phyloP scores from a whole-genome alignment of 2,329 filamentous ascomycete genomes.

The Neodidymelliopsis sp. region DNA sequence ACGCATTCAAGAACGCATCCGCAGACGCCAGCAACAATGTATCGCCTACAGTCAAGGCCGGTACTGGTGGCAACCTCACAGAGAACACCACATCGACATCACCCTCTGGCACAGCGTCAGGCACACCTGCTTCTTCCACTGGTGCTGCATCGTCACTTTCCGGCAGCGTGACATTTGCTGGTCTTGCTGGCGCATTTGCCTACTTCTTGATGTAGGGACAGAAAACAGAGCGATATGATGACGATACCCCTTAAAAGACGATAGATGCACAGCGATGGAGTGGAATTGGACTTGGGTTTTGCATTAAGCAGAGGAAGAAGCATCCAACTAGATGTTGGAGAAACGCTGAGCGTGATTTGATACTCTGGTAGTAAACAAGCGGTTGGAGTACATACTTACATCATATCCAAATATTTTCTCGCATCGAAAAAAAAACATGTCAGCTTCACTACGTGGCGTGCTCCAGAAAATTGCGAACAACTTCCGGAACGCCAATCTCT shows the following conservation, averaged over 20 bases:
- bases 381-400: slow-evolving; percentile 6
- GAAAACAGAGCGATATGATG: slow-evolving; percentile 2
- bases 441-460: too few species aligned
- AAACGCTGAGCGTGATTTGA: too few species aligned
- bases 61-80: slow-evolving; percentile 36
- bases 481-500: too few species aligned
- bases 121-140: slow-evolving; percentile 25
- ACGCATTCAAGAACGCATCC: slow-evolving; percentile 37
- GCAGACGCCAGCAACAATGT: slow-evolving; percentile 28
- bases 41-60: slow-evolving; percentile 34
- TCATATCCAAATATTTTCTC: neutral
- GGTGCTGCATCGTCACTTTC: slow-evolving; percentile 38
- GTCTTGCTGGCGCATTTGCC: slow-evolving; percentile 38
- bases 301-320: too few species aligned
- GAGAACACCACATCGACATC: slow-evolving; percentile 27
- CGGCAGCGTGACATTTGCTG: slow-evolving; percentile 35
- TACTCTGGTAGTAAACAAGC: slow-evolving; percentile 6
- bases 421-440: too few species aligned
- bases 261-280: neutral
- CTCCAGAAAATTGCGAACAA: neutral
- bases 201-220: slow-evolving; percentile 41
- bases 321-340: too few species aligned
- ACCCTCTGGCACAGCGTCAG: slow-evolving; percentile 24
- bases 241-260: slow-evolving; percentile 23
- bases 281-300: too few species aligned